Base-by-base conservation (phyloP, 1,284 basidiomycete genomes). In the Singerocomus inundabilis region DNA sequence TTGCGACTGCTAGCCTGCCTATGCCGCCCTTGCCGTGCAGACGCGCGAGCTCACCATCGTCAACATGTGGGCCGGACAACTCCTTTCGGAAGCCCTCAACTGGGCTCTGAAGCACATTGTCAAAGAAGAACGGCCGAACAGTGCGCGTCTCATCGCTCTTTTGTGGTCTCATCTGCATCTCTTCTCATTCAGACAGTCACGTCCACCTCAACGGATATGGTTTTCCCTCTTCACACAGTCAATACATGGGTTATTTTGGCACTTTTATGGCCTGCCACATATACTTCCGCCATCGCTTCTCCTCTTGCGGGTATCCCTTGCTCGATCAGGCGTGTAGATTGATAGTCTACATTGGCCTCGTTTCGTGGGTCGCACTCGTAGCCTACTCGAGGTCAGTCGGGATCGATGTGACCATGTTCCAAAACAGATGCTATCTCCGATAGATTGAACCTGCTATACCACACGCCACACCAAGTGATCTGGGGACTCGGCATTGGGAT, bases 201-300 rank as follows among this genome's bases (percentile, higher is more conserved):
- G 10, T 65, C 24, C 57, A 58, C 18, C 44, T 68, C 11, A 79
- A 78, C 48, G 91, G 91, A 7, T 93, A 91, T 61, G 91, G 90
- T 11, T 93, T 93, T 63, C 91, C 91, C 1, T 92, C 90, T 0
- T 91, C 88, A 11, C 91, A 93, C 62, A 88, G 88, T 62, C 91
- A 93, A 68, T 93, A 88, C 67, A 88, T 93, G 84, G 91, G 84
- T 5, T 93, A 90, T 69, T 93, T 93, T 60, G 76, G 83, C 3
- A 75, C 86, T 0, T 93, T 93, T 66, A 72, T 93, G 39, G 64
- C 84, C 33, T 79, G 83, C 59, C 91, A 93, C 68, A 68, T 93
- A 46, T 79, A 78, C 53, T 82, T 81, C 55, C 81, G 84, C 38
- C 86, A 91, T 60, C 76, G 77, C 3, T 90, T 87, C 62, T 63